A percentile compares a stretch with the other conserved stretches of the same genome.
These are phyloP conservation scores for Talaromyces islandicus DNA, from an alignment of 2,329 filamentous ascomycete species.

Conservation along the genomic window DNA sequence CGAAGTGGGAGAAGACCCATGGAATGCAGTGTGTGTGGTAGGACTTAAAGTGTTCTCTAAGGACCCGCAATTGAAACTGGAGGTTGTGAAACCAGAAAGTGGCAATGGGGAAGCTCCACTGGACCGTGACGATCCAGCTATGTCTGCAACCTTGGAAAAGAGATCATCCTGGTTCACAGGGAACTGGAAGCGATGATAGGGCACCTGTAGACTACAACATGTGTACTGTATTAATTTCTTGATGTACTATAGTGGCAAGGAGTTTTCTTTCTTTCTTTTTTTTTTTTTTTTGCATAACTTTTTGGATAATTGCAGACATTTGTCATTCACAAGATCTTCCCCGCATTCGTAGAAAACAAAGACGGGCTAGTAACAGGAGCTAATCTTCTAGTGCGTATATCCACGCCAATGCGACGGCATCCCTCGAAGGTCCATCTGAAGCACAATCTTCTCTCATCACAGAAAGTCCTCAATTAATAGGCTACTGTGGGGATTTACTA, in stretches of 20 bases:
- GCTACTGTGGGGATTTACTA: neutral
- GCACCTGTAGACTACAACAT: neutral
- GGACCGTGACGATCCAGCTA: conserved; percentile 29
- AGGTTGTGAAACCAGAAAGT: conserved; percentile 43
- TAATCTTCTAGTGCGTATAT: neutral
- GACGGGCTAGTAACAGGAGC: neutral
- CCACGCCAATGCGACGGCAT: neutral
- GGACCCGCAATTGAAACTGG: conserved; percentile 44
- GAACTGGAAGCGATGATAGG: neutral
- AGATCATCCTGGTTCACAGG: conserved; percentile 3
- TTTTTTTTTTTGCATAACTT: neutral
- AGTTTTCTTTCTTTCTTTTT: too few relatives aligned
- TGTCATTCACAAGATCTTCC: neutral
- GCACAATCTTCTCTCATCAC: neutral
- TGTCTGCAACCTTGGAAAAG: conserved; percentile 9
- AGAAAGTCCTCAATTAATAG: neutral
- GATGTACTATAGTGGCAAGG: neutral
- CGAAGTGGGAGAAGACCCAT: conserved; percentile 36
- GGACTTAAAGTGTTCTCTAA: conserved; percentile 54
- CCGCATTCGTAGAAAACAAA: neutral
- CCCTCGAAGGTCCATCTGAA: neutral
- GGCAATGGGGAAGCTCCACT: conserved; percentile 34
- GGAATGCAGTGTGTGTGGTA: conserved; percentile 58
- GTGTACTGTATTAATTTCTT: neutral
- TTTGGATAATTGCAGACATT: neutral